phyloP scores from a whole-genome alignment of 148 eudicot genomes.

The Rhododendron ferrugineum region DNA sequence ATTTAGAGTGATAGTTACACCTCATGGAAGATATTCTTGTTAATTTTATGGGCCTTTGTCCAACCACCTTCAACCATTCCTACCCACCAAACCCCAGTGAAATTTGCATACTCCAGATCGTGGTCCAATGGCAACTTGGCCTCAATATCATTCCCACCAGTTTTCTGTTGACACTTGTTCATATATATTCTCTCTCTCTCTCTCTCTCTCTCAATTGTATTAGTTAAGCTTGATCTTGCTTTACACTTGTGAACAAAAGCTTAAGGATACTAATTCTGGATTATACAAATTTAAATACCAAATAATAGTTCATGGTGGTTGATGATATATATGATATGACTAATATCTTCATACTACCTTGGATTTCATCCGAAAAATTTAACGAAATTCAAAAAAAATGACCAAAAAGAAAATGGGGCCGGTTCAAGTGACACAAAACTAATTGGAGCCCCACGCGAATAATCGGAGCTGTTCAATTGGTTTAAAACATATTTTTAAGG shows the following conservation, averaged over 20 bases:
- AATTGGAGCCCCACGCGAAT: too few relatives aligned
- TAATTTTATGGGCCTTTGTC: conserved; percentile 15
- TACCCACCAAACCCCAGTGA: conserved; percentile 28
- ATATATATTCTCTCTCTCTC: too few relatives aligned
- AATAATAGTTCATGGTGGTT: not conserved
- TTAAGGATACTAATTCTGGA: not conserved
- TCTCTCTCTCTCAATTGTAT: not conserved
- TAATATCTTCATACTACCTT: not conserved
- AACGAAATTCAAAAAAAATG: not conserved
- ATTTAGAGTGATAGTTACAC: conserved; percentile 11
- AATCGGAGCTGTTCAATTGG: too few relatives aligned
- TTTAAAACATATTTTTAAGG: too few relatives aligned
- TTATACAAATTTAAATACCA: not conserved
- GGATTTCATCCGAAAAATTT: not conserved
- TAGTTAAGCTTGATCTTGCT: not conserved
- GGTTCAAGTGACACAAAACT: too few relatives aligned
- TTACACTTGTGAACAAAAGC: not conserved
- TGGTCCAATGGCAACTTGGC: conserved; percentile 16
- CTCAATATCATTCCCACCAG: not conserved
- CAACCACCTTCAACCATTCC: conserved; percentile 49
- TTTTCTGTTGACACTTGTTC: not conserved
- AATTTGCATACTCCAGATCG: not conserved
- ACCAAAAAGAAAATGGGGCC: too few relatives aligned
- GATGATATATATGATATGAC: too few relatives aligned
- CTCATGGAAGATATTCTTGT: conserved; percentile 4